Evolutionary conservation across 495 filamentous ascomycete species (phyloP).

Genomic region (Xylaria castorea): DNA sequence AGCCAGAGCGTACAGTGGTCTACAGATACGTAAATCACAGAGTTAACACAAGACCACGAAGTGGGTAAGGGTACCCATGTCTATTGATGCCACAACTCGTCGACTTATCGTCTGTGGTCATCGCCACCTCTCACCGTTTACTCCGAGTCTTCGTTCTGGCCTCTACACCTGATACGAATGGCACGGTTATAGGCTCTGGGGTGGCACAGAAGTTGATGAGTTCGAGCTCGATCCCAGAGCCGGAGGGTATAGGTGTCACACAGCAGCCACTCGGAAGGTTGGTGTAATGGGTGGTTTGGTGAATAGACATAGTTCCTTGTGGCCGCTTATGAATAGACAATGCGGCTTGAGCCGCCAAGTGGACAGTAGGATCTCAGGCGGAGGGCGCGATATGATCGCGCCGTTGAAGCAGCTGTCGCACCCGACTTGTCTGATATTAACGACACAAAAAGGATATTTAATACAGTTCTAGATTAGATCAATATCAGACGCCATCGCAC

Average conservation of each 20-base stretch:
- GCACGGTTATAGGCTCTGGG: neutral
- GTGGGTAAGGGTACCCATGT: constrained; percentile 7
- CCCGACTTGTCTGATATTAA: neutral
- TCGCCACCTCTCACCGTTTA: constrained; percentile 25
- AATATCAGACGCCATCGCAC: neutral
- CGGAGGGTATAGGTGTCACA: constrained; percentile 16
- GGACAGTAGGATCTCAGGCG: neutral
- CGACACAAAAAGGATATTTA: too few relatives aligned
- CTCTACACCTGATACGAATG: neutral
- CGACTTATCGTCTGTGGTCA: neutral
- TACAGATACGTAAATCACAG: neutral
- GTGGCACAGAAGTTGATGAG: constrained; percentile 14
- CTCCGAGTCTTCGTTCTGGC: neutral
- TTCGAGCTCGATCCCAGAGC: constrained; percentile 12
- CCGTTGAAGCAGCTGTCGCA: neutral
- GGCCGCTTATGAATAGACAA: neutral
- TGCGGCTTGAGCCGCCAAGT: neutral
- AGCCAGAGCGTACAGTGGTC: neutral
- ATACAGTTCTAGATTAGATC: neutral
- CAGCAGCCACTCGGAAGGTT: constrained; percentile 14
- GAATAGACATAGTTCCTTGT: neutral
- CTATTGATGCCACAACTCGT: constrained; percentile 11
- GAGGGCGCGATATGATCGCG: neutral
- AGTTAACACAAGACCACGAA: neutral
- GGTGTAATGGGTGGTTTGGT: constrained; percentile 22